Conservation (phyloP, 1,284 basidiomycete genomes). For the Cystobasidium pallidum region DNA sequence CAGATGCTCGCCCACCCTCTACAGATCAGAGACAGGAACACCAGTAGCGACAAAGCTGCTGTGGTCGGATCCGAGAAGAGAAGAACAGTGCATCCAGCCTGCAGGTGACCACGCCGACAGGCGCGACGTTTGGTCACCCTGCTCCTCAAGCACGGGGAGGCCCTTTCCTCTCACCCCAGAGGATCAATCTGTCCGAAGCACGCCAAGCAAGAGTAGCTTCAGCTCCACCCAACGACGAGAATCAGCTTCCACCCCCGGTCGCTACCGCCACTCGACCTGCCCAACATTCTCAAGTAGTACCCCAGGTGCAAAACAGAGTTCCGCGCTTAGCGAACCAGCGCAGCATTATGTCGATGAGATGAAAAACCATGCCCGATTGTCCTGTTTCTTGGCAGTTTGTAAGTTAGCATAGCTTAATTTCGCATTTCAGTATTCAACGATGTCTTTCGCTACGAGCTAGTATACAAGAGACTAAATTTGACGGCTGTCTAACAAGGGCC, state of each 20-base stretch:
- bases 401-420: slow-evolving; percentile 6
- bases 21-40: slow-evolving; percentile 21
- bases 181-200: slow-evolving; percentile 1
- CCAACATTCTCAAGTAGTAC: background rate
- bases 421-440: background rate
- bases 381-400: background rate
- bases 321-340: slow-evolving; percentile 8
- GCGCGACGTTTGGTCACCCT: background rate
- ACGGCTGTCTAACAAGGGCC: background rate
- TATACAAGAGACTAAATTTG: background rate
- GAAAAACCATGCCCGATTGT: background rate
- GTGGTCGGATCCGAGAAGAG: background rate
- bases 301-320: background rate
- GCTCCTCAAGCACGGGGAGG: background rate
- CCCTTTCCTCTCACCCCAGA: background rate
- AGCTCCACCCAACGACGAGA: background rate
- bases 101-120: background rate
- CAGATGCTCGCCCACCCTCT: background rate
- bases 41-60: background rate
- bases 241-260: background rate
- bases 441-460: background rate
- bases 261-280: background rate
- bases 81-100: background rate
- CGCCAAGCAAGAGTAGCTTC: background rate
- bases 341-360: slow-evolving; percentile 23